Conservation (phyloP, 2,329 filamentous ascomycete genomes). For the Colletotrichum truncatum region DNA sequence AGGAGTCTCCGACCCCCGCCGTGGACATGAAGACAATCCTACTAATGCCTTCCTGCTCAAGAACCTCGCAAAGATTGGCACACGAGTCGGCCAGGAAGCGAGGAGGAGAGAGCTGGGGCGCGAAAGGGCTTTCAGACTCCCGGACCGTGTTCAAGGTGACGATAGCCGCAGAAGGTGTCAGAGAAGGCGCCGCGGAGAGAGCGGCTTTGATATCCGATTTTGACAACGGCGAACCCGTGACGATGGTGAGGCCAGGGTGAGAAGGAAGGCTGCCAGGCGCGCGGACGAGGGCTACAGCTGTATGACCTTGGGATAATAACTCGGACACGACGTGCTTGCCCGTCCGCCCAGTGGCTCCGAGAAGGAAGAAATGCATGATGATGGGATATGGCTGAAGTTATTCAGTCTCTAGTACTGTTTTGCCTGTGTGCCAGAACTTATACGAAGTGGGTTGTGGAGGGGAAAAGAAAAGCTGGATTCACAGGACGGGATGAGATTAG, state of each 20-base stretch:
- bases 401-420: background rate
- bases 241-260: background rate
- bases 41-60: constrained; percentile 40
- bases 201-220: background rate
- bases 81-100: constrained; percentile 48
- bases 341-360: constrained; percentile 54
- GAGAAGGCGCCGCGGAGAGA: constrained; percentile 27
- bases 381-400: background rate
- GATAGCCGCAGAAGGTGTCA: constrained; percentile 42
- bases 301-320: constrained; percentile 47
- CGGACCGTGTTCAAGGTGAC: constrained; percentile 50
- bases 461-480: too few relatives aligned
- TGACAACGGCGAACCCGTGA: background rate
- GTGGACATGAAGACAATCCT: constrained; percentile 50
- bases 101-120: constrained; percentile 47
- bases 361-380: constrained; percentile 50
- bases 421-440: too few relatives aligned
- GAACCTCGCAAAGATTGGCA: constrained; percentile 43
- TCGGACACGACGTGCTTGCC: constrained; percentile 51
- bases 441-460: too few relatives aligned
- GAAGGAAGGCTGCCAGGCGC: constrained; percentile 26
- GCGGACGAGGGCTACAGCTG: constrained; percentile 49
- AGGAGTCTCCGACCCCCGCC: constrained; percentile 48
- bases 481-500: too few relatives aligned
- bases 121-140: constrained; percentile 50